Conservation (phyloP, 177 flowering plant genomes). For the Tripterygium wilfordii region DNA sequence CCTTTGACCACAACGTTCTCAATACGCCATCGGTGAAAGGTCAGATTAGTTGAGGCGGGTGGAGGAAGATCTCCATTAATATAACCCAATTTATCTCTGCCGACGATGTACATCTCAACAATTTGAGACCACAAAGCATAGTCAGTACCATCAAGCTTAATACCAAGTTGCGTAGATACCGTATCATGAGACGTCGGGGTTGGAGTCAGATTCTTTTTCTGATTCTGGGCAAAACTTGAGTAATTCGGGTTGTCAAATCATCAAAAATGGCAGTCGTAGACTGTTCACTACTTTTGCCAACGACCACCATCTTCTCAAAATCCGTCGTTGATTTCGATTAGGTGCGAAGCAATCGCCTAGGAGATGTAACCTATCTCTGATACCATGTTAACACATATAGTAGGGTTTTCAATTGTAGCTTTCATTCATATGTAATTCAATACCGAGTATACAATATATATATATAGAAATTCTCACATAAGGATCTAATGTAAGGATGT, state of each 20-base stretch:
- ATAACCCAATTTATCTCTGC: conserved; percentile 3
- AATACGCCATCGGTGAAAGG: background rate
- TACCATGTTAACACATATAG: no score
- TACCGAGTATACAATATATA: no score
- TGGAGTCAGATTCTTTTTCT: background rate
- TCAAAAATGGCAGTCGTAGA: no score
- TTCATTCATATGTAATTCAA: no score
- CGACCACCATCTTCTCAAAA: no score
- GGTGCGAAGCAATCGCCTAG: no score
- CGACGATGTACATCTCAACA: conserved; percentile 1
- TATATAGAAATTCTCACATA: no score
- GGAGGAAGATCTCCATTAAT: background rate
- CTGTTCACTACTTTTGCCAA: no score
- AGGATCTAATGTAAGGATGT: no score
- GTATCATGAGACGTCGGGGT: background rate
- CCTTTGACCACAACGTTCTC: background rate
- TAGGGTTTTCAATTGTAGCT: no score
- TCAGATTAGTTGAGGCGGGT: background rate
- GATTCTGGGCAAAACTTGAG: background rate
- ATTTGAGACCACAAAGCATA: background rate
- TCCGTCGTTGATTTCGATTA: no score
- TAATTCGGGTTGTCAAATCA: background rate
- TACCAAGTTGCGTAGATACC: background rate
- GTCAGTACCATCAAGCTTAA: background rate
- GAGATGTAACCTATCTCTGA: no score